Evolutionary conservation across 306 rosid genomes (phyloP), one percentile per base, ranked within the genome.

Genomic region (Corylus americana): DNA sequence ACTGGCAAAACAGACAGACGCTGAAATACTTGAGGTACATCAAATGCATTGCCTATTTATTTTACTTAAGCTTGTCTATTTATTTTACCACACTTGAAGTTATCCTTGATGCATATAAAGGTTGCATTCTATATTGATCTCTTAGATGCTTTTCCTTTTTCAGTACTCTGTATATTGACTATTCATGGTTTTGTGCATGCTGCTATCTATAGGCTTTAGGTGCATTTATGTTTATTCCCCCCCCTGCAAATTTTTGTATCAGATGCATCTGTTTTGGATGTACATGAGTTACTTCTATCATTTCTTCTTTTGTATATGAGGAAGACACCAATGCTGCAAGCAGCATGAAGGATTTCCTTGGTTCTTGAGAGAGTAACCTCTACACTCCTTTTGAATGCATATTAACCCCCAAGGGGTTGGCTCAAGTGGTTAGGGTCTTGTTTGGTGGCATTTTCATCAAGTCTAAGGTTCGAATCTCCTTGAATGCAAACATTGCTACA

Each of bases 1-100:
- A 78, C 1, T 49, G 97, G 98, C 35, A 31, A 90, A 85, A 94
- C 94, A 0, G 79, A 90, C 1, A 83, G 98, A 75, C 98, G 97
- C 11, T 94, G 82, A 89, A 8, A 76, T 14, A 42, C 76, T 55
- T 67, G 29, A 84, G 84, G 89, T 84, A 83, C 2, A 37, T 67
- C 16, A 22, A 29, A 25, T 39, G 72, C 50, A 3, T 67, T 67
- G 17, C 29, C 13, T 42, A 4, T 67, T 39, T 44, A 10, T 39
- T 67, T 67, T 4, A 39, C 35, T 42, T 4, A 9, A 37, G 42
- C 25, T 39, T 17, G 12, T 17, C 29, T 12, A 1, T 11, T 20
- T 11, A 9, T 59, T 42, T 42, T 42, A 42, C 45, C 45, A 42
- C 8, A 5, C 45, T 42, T 42, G 45, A 42, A 42, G 45, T 42